Evolutionary conservation across 805 yeast species (phyloP).

Genomic region (Yarrowia sp.): DNA sequence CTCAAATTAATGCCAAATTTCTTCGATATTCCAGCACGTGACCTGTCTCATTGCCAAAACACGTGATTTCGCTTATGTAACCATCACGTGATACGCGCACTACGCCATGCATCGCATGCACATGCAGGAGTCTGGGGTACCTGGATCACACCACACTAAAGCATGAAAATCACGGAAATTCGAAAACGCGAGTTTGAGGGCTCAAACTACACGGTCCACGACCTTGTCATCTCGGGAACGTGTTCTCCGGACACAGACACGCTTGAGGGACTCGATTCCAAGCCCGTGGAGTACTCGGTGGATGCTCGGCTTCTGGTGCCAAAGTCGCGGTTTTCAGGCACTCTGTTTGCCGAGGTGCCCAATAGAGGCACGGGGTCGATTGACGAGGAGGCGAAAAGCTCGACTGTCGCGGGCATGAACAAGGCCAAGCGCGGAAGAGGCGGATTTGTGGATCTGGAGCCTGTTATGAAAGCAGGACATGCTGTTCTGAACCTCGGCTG

Average conservation of each 20-base stretch:
- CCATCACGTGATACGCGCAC: neutral
- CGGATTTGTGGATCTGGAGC: conserved; percentile 3
- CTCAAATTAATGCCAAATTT: no score
- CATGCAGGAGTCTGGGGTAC: neutral
- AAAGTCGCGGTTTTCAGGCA: neutral
- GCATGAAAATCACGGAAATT: neutral
- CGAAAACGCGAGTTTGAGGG: neutral
- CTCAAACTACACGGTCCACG: neutral
- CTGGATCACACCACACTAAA: neutral
- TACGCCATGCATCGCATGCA: neutral
- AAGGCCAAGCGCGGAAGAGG: neutral
- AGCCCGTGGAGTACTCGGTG: neutral
- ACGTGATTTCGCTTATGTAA: no score
- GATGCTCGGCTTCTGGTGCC: conserved; percentile 24
- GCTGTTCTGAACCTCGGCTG: conserved; percentile 11
- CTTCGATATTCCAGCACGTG: no score
- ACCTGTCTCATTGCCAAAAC: no score
- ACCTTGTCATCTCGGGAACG: neutral
- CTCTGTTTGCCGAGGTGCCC: conserved; percentile 1
- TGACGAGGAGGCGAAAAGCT: conserved; percentile 1
- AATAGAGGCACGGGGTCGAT: conserved; percentile 9
- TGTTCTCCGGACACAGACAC: neutral
- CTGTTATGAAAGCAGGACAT: conserved; percentile 8
- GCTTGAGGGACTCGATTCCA: neutral
- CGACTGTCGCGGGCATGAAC: neutral